Percentiles rank a stretch among this genome's conserved stretches.
Evolutionary conservation across 306 rosid species (phyloP).

Genomic region (Alnus rubra): DNA sequence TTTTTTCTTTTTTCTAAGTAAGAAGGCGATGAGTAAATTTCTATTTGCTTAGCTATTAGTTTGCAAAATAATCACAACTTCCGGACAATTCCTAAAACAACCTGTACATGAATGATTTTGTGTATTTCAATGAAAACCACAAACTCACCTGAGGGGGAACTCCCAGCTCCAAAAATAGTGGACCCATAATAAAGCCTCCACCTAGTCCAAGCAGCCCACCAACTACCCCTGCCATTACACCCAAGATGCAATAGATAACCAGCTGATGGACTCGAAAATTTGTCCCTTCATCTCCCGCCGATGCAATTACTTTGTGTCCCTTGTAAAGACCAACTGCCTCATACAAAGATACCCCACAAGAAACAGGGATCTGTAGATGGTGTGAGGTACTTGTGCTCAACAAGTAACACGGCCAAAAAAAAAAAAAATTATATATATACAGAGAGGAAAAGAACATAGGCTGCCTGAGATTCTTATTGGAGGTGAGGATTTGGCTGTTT

Average conservation of each 20-base stretch:
- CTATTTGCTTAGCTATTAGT: background rate
- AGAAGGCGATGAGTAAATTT: background rate
- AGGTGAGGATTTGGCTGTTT: no score
- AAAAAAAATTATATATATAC: conserved; percentile 3
- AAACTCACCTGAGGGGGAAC: conserved; percentile 84
- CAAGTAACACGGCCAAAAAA: background rate
- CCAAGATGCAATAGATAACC: conserved; percentile 52
- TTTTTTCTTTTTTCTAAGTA: background rate
- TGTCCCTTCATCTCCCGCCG: conserved; percentile 56
- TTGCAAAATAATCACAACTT: background rate
- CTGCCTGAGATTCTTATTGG: no score
- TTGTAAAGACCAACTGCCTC: conserved; percentile 72
- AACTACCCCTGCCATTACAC: conserved; percentile 74
- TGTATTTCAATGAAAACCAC: conserved; percentile 13
- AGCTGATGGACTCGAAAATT: conserved; percentile 50
- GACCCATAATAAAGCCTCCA: conserved; percentile 98
- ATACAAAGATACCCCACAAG: conserved; percentile 66
- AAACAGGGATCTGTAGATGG: conserved; percentile 67
- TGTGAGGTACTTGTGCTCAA: conserved; percentile 1
- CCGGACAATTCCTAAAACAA: background rate
- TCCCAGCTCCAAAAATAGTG: conserved; percentile 87
- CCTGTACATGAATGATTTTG: background rate
- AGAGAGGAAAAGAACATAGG: conserved; percentile 4
- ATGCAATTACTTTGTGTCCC: conserved; percentile 67
- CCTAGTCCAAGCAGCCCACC: conserved; percentile 97